Conservation (phyloP, 208 protist genomes). For the Angomonas deanei region DNA sequence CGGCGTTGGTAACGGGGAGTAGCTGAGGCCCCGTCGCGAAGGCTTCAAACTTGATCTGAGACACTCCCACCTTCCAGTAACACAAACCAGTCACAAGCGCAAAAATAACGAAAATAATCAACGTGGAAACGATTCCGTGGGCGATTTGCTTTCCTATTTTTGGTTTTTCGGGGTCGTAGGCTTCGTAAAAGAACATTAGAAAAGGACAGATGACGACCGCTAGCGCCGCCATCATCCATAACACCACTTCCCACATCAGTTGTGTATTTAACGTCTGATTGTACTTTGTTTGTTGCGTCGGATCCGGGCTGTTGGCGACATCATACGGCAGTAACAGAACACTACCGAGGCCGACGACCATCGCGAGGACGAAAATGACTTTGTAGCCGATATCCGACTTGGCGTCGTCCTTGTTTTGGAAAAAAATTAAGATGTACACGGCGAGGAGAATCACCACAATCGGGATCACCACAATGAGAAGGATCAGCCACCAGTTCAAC, state of each 20-base stretch:
- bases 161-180: constrained; percentile 82
- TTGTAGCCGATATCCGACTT: constrained; percentile 43
- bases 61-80: constrained; percentile 44
- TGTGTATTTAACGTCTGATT: constrained; percentile 71
- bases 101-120: constrained; percentile 55
- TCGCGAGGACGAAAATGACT: constrained; percentile 63
- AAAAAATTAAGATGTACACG: constrained; percentile 70
- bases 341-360: constrained; percentile 67
- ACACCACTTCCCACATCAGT: constrained; percentile 85
- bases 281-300: constrained; percentile 42
- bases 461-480: constrained; percentile 50
- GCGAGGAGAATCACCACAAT: constrained; percentile 50
- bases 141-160: constrained; percentile 36
- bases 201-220: constrained; percentile 87
- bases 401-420: constrained; percentile 65
- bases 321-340: constrained; percentile 91
- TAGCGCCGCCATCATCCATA: constrained; percentile 67
- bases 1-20: constrained; percentile 5
- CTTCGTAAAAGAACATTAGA: constrained; percentile 92
- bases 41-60: constrained; percentile 27
- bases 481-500: constrained; percentile 86
- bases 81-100: constrained; percentile 45
- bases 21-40: constrained; percentile 35
- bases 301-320: constrained; percentile 83
- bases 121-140: constrained; percentile 68